Base-by-base conservation (phyloP, 176 grass and related monocot genomes). In the Typha latifolia region DNA sequence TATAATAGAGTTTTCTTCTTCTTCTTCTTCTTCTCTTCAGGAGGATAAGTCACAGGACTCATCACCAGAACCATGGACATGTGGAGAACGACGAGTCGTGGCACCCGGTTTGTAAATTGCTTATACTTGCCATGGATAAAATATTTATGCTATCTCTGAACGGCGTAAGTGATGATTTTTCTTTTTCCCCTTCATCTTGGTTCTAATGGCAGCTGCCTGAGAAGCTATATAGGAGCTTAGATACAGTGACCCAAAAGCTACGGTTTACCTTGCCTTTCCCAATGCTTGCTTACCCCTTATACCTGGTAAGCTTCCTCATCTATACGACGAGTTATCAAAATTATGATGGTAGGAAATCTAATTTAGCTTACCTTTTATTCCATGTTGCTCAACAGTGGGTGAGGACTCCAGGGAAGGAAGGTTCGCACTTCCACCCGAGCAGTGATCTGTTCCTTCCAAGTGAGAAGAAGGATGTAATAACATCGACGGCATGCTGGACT, bases 21-120 rank as follows among this genome's bases (percentile, higher is more conserved):
- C 24, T 9, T 10, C 15, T 21, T 1, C 53, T 26, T 26, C 24
- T 26, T 26, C 24, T 26, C 24, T 81, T 52, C 71, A 96, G 91
- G 91, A 88, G 91, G 70, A 96, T 91, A 70, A 96, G 91, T 75
- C 91, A 96, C 66, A 91, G 87, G 82, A 88, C 84, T 20, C 91
- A 96, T 53, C 91, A 96, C 59, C 91, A 91, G 73, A 83, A 96
- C 73, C 91, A 96, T 19, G 87, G 87, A 22, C 91, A 96, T 50
- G 82, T 96, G 24, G 91, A 96, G 77, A 96, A 96, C 14, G 91
- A 91, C 16, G 91, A 96, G 56, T 96, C 87, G 21, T 91, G 87
- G 87, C 87, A 91, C 65, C 91, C 91, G 61, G 87, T 96, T 80
- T 48, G 48, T 84, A 31, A 61, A 31, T 63, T 72, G 32, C 9